These are phyloP conservation scores for Apiotrichum domesticum DNA, from an alignment of 1,284 basidiomycete genomes.

Conservation along the genomic window DNA sequence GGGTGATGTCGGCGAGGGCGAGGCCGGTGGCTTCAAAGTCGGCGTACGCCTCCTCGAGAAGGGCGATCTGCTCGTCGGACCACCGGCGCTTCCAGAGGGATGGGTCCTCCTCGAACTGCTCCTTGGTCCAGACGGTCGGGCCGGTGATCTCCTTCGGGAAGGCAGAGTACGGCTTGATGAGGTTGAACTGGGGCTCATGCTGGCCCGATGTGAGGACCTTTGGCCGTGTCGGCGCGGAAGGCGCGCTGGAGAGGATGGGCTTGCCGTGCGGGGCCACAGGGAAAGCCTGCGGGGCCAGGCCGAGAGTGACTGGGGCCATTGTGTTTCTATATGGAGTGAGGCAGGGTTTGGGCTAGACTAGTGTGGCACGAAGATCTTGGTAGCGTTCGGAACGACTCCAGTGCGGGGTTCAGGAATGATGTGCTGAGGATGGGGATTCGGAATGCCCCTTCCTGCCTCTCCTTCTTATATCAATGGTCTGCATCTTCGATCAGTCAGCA, in stretches of 20 bases:
- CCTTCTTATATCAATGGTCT: not conserved
- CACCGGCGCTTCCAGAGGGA: conserved; percentile 32
- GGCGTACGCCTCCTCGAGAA: conserved; percentile 29
- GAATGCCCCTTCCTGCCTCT: not conserved
- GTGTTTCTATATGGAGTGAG: too few species aligned
- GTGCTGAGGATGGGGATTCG: not conserved
- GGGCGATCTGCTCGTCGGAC: conserved; percentile 22
- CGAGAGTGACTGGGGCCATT: conserved; percentile 5
- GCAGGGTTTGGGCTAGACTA: too few species aligned
- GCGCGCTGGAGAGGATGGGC: not conserved
- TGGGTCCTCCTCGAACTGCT: conserved; percentile 23
- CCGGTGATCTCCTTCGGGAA: conserved; percentile 43
- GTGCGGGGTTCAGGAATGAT: not conserved
- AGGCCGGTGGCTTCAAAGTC: conserved; percentile 20
- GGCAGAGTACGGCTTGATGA: conserved; percentile 28
- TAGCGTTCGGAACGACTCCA: not conserved
- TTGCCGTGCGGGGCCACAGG: not conserved
- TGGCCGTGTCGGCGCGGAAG: not conserved
- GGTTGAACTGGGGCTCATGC: conserved; percentile 21
- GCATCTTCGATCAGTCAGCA: not conserved
- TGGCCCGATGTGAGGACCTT: conserved; percentile 28
- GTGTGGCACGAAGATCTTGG: not conserved
- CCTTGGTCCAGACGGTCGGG: conserved; percentile 33
- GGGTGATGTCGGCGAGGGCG: conserved; percentile 24
- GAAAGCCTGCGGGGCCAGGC: not conserved